These are phyloP conservation scores for Hylodesmum podocarpum DNA, from an alignment of 306 rosid genomes.

Conservation along the genomic window DNA sequence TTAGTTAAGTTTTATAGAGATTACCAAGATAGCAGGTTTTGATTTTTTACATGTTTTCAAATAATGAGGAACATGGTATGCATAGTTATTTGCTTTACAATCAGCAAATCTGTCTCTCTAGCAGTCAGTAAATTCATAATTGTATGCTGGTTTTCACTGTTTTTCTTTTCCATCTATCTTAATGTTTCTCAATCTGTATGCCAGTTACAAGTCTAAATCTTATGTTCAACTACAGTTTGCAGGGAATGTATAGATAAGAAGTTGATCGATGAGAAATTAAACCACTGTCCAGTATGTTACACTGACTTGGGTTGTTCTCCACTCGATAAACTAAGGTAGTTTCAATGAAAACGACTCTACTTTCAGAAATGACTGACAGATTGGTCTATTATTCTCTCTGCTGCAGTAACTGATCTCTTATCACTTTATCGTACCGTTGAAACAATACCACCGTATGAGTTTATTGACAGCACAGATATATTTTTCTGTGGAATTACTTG, in stretches of 20 bases:
- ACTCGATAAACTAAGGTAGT: conserved; percentile 59
- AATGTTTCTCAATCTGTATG: neutral
- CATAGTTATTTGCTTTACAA: neutral
- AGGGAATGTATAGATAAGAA: conserved; percentile 62
- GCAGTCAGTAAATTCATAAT: neutral
- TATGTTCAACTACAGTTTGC: conserved; percentile 58
- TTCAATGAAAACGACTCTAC: neutral
- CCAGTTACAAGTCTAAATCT: neutral
- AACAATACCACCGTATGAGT: neutral
- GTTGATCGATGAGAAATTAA: conserved; percentile 39
- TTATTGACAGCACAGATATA: neutral
- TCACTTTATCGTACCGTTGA: neutral
- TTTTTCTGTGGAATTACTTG: neutral
- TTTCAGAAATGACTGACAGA: neutral
- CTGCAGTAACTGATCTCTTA: neutral
- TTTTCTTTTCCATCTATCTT: neutral
- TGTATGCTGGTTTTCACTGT: neutral
- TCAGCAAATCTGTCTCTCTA: neutral
- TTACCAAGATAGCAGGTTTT: neutral
- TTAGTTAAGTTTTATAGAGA: neutral
- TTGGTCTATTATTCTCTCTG: neutral
- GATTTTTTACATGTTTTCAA: neutral
- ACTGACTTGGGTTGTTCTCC: conserved; percentile 58
- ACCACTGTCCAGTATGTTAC: conserved; percentile 62
- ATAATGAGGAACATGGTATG: neutral